phyloP scores from a whole-genome alignment of 2,329 filamentous ascomycete species.

The Mycosphaerella sp. region DNA sequence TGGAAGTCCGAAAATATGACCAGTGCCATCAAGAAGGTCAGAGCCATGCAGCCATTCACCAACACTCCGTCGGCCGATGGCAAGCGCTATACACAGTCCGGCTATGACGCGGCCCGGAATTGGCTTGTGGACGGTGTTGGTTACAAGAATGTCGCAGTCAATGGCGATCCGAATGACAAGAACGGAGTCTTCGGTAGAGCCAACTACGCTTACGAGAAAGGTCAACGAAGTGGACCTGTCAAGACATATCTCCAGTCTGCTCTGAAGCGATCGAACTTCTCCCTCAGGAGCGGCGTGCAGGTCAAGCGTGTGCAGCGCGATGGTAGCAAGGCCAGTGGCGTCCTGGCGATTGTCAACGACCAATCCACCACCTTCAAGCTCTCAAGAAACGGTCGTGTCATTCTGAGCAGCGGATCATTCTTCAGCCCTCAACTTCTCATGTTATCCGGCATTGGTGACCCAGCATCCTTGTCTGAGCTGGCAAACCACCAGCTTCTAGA shows the following conservation, averaged over 20 bases:
- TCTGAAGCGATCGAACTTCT: slow-evolving; percentile 47
- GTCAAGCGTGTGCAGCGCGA: slow-evolving; percentile 44
- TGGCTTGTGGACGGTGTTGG: slow-evolving; percentile 49
- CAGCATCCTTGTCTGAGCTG: slow-evolving; percentile 45
- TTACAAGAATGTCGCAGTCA: slow-evolving; percentile 46
- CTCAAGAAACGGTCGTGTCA: slow-evolving; percentile 51
- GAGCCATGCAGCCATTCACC: slow-evolving; percentile 48
- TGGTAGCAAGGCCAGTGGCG: slow-evolving; percentile 52
- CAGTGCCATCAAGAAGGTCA: slow-evolving; percentile 43
- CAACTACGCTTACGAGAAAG: slow-evolving; percentile 38
- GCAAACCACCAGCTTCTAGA: slow-evolving; percentile 35
- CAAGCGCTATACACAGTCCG: slow-evolving; percentile 47
- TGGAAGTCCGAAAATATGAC: slow-evolving; percentile 50
- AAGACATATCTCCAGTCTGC: slow-evolving; percentile 48
- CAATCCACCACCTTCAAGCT: slow-evolving; percentile 61
- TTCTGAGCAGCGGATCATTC: slow-evolving; percentile 50
- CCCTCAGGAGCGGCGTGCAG: slow-evolving; percentile 51
- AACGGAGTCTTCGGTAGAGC: slow-evolving; percentile 45
- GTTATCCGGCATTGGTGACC: slow-evolving; percentile 57
- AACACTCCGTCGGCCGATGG: slow-evolving; percentile 55
- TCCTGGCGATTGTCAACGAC: slow-evolving; percentile 50
- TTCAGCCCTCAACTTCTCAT: slow-evolving; percentile 61
- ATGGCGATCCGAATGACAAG: slow-evolving; percentile 46
- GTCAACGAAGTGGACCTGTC: slow-evolving; percentile 42
- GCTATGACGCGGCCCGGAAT: slow-evolving; percentile 43